Evolutionary conservation across 805 yeast species (phyloP).

Genomic region (Metahyphopichia silvanorum): DNA sequence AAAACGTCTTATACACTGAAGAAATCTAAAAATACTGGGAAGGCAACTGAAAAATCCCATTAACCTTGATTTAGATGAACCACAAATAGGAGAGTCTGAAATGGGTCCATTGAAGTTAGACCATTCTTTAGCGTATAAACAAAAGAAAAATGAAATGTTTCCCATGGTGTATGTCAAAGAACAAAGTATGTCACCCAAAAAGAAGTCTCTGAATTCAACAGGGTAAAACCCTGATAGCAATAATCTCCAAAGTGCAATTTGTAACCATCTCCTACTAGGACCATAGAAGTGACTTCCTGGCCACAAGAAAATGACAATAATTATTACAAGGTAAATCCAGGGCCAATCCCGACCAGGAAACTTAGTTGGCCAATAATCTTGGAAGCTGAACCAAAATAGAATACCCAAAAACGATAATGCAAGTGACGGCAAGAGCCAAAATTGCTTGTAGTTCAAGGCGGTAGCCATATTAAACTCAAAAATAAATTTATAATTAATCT

Average conservation of each 20-base stretch:
- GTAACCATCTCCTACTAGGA: constrained; percentile 75
- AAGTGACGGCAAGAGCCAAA: constrained; percentile 59
- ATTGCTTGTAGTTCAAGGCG: constrained; percentile 64
- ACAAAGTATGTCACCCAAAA: constrained; percentile 86
- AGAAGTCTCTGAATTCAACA: constrained; percentile 93
- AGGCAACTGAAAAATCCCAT: constrained; percentile 84
- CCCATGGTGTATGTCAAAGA: constrained; percentile 86
- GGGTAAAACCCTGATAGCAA: constrained; percentile 84
- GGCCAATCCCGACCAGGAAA: constrained; percentile 77
- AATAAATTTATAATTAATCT: constrained; percentile 87
- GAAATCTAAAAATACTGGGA: constrained; percentile 86
- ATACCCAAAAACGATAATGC: constrained; percentile 55
- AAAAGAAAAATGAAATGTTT: constrained; percentile 79
- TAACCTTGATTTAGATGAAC: constrained; percentile 67
- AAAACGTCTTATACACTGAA: constrained; percentile 90
- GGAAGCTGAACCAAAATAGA: constrained; percentile 73
- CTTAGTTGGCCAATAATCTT: constrained; percentile 56
- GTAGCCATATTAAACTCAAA: constrained; percentile 79
- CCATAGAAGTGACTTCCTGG: constrained; percentile 60
- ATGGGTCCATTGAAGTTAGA: constrained; percentile 45
- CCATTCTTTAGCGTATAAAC: constrained; percentile 78
- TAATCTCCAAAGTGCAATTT: constrained; percentile 68
- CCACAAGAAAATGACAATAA: constrained; percentile 46
- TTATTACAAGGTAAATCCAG: constrained; percentile 63
- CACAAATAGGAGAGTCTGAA: constrained; percentile 52